Base-by-base conservation (phyloP, 1,284 basidiomycete genomes). In the Sanghuangporus sanghuang region DNA sequence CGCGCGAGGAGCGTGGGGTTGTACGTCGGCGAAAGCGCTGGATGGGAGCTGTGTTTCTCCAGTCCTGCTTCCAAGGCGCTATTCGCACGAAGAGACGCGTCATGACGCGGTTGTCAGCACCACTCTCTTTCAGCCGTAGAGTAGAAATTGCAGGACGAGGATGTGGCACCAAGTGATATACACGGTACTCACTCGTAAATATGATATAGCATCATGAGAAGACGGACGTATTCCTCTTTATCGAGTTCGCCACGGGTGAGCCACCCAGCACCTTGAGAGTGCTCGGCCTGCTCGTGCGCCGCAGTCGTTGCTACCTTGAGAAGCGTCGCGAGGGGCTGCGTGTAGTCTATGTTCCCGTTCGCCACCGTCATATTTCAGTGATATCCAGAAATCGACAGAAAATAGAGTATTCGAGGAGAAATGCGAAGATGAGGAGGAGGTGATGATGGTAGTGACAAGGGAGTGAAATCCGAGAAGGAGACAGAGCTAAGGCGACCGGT, bases 141-240 rank as follows among this genome's bases (percentile, higher is more conserved):
- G 5, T 39, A 12, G 21, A 23, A 5, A 23, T 52, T 4, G 2
- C 49, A 35, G 14, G 23, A 16, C 8, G 49, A 12, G 7, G 11
- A 16, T 23, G 49, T 63, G 65, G 40, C 58, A 27, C 36, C 39
- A 44, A 54, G 44, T 36, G 61, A 48, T 57, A 61, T 46, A 62
- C 49, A 55, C 12, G 39, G 56, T 32, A 81, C 87, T 77, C 69
- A 93, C 90, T 85, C 78, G 76, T 93, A 94, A 21, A 93, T 78
- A 68, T 90, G 82, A 84, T 87, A 92, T 8, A 93, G 80, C 78
- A 90, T 85, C 77, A 89, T 85, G 46, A 91, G 79, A 75, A 85
- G 91, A 54, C 83, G 80, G 18, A 86, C 74, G 72, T 92, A 92
- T 71, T 91, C 88, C 49, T 83, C 79, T 69, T 81, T 81, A 63